Base-by-base conservation (phyloP, 2,329 filamentous ascomycete species). In the Cephalotrichum gorgonifer region DNA sequence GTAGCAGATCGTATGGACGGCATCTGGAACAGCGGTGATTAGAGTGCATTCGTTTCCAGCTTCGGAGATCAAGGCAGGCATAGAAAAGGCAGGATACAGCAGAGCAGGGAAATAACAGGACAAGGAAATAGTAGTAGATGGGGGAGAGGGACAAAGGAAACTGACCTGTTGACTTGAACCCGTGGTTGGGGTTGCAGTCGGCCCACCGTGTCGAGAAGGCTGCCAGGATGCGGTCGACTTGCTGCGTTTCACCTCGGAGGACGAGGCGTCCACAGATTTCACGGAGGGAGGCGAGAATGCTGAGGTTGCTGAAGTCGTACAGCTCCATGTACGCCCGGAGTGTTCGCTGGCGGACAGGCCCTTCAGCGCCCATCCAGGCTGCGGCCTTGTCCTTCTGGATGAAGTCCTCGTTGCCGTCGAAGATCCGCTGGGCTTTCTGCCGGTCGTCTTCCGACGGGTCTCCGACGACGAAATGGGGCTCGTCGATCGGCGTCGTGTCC, bases 1-100 rank as follows among this genome's bases (percentile, higher is more conserved):
- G 65, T 97, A 98, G 67, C 88, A 94, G 54, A 97, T 94, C 23
- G 90, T 96, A 64, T 98, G 91, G 17, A 98, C 90, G 44, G 97
- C 86, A 69, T 97, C 91, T 86, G 48, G 45, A 44, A 20, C 2
- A 11, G 3, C 6, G 11, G 35, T 4, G 4, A 15, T 31, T 14
- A 31, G 30, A 31, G 15, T 31, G 11, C 4, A 9, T 5, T n/a
- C n/a, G n/a, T n/a, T n/a, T n/a, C n/a, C n/a, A n/a, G n/a, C n/a
- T 73, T 57, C 69, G 66, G 54, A 57, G 25, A 44, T 12, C 22
- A n/a, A 39, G 17, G 12, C 44, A 39, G 25, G n/a, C 46, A 31
- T 33, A 23, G n/a, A 25, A 28, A 25, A 20, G 6, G 4, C 11
- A 47, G 11, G 12, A n/a, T 14, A 33, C 15, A 33, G 31, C n/a